Evolutionary conservation across 129 eudicot genomes (phyloP), one percentile per base, ranked within the genome.

Genomic region (Calendula officinalis): DNA sequence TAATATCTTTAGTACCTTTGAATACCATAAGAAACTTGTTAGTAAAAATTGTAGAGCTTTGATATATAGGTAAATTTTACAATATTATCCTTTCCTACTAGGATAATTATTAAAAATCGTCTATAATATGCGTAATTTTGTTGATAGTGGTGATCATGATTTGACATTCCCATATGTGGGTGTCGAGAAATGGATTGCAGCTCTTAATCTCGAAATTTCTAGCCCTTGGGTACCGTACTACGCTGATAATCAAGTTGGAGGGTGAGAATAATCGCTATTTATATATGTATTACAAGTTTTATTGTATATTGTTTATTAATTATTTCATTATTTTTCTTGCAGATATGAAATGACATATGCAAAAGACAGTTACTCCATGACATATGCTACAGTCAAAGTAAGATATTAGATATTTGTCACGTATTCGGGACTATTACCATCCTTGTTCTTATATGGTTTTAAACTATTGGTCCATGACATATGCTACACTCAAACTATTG

Each of bases 341-440:
- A 48, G 66, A 56, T 63, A 50, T 65, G 36, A 58, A 62, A 59
- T 14, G 56, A 66, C 62, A 32, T 74, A 74, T 54, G 71, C 55
- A 27, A 7, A 67, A 10, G 39, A 50, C 9, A 41, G 42, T 45
- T 74, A 34, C 44, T 48, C 62, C 8, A 8, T 74, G 46, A 74
- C 74, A 36, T 74, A 47, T 59, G 79, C 68, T n/a, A 74, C 79
- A 3, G 62, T 74, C 8, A 74, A 74, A 55, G 79, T 56, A 65
- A 66, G 68, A 56, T 16, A 16, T 3, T 22, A 22, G 30, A 43
- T 6, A 8, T 17, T 11, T 45, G 13, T 17, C 13, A 30, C 0
- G 30, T 22, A 22, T 22, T 22, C 30, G 30, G 30, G n/a, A n/a
- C 33, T 5, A 33, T 34, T 33, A 10, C 8, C 15, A 55, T 54